Evolutionary conservation across 2,329 filamentous ascomycete genomes (phyloP), one percentile per base, ranked within the genome.

Genomic region (Alternaria sp.): DNA sequence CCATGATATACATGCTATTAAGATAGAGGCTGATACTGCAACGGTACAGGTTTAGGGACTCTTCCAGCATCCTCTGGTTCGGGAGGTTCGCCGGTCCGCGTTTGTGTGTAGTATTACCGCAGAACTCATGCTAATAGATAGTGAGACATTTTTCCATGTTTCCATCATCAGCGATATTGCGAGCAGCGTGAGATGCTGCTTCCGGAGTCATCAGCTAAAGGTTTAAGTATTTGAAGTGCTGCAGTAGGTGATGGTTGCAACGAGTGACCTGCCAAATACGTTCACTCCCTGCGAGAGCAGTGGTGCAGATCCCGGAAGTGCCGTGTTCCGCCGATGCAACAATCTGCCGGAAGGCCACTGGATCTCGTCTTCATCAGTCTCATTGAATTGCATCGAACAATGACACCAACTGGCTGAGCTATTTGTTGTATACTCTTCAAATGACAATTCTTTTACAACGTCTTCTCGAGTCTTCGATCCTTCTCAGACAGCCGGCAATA

Each of bases 201-300:
- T 52, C 36, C 19, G 19, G 36, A 15, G 13, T 52, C 15, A 23
- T 52, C n/a, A 23, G 13, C 9, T 8, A n/a, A 40, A 40, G 9
- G 15, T 8, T 40, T 13, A 21, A 40, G 30, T 23, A 17, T 36
- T 52, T 52, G 49, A 36, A 19, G 19, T 19, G 19, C 30, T 23
- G 21, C 13, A 30, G 36, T n/a, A 30, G 23, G 49, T 52, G 28
- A 19, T 36, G 13, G 47, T 49, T 58, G 12, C 46, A 25, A 43
- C 32, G 19, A 45, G 21, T 28, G 57, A 32, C 25, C 28, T 28
- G 46, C 28, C 36, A 52, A 51, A 28, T 58, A 52, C 47, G 17
- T 62, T 62, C 55, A 59, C 50, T 52, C 60, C 55, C 50, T 62
- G 60, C 17, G 25, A 23, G 21, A 54, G 57, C 32, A 49, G 44